Base-by-base conservation (phyloP, 1,284 basidiomycete species). In the Ceratobasidium sp. region DNA sequence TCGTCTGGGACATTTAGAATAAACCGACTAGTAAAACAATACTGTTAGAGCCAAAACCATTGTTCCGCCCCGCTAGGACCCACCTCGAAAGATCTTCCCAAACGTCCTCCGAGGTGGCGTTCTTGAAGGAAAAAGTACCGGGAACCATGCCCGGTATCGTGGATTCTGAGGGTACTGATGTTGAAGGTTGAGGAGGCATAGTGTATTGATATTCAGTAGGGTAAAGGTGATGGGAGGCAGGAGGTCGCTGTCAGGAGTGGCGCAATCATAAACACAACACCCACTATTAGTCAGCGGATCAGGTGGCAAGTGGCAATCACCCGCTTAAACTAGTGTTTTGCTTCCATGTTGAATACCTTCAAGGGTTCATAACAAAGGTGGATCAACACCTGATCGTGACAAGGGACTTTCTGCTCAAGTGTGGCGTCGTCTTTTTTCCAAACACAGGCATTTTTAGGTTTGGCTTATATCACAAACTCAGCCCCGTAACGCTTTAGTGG, bases 1-100 rank as follows among this genome's bases (percentile, higher is more conserved):
- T 95, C 92, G 77, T 94, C 91, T 5, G 98, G 98, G 69, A 99
- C 88, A 83, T 99, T 99, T 78, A 98, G 88, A 79, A 99, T 94
- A 83, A 99, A 99, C 62, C 98, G 93, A 82, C 93, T 95, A 77
- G 16, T 27, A 53, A n/a, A 14, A 6, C 41, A 34, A 9, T 13
- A 69, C 41, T 58, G 58, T 75, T 71, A 24, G 68, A 68, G 51
- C 78, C 74, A 63, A 54, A 64, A 64, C 72, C 51, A 74, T 66
- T 54, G 51, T 48, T 22, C 53, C 37, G 16, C 43, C 41, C 34
- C 9, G 1, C 19, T n/a, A 11, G 48, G n/a, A 72, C 83, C 56
- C 29, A 92, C 90, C 93, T 95, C 77, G 93, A 93, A 37, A 97
- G 88, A 84, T 97, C 95, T 81, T 97, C 95, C 66, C 96, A 87